These are phyloP conservation scores for Edaphochlamys debaryana DNA, from an alignment of 139 green algal genomes.

Conservation along the genomic window DNA sequence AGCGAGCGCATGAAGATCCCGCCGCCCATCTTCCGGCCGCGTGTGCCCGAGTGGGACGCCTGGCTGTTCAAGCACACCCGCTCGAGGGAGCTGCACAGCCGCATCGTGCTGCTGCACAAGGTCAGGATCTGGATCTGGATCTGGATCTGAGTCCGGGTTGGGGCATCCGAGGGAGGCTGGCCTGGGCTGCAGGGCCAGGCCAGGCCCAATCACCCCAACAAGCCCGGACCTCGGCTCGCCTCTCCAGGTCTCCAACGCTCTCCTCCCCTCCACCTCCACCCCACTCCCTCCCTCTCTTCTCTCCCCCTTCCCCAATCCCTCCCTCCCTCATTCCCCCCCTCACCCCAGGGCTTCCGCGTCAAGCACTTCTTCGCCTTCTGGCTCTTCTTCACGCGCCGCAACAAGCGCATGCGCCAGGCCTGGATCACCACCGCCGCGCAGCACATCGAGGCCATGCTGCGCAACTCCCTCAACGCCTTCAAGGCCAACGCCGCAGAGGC, in stretches of 20 bases:
- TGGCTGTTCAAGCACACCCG: conserved; percentile 65
- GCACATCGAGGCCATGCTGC: conserved; percentile 52
- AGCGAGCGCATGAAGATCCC: conserved; percentile 53
- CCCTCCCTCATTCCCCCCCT: no score
- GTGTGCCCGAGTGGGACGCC: conserved; percentile 46
- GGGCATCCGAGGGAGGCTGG: neutral
- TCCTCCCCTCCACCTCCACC: no score
- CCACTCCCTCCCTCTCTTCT: no score
- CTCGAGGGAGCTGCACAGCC: conserved; percentile 46
- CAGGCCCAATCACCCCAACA: no score
- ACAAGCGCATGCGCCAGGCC: conserved; percentile 45
- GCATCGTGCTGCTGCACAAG: conserved; percentile 43
- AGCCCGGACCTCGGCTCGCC: no score
- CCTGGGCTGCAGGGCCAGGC: no score
- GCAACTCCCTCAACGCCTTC: conserved; percentile 48
- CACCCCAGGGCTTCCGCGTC: conserved; percentile 49
- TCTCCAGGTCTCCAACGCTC: no score
- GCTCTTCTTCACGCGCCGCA: conserved; percentile 47
- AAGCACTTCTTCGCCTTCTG: conserved; percentile 56
- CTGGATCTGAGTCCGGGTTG: no score
- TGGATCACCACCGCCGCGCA: conserved; percentile 36
- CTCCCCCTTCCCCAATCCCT: no score
- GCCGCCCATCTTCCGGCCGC: conserved; percentile 51
- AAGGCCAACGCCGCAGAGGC: conserved; percentile 56
- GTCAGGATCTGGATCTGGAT: no score